Base-by-base conservation (phyloP, 768 basidiomycete genomes). In the Symmetrospora coprosmae region DNA sequence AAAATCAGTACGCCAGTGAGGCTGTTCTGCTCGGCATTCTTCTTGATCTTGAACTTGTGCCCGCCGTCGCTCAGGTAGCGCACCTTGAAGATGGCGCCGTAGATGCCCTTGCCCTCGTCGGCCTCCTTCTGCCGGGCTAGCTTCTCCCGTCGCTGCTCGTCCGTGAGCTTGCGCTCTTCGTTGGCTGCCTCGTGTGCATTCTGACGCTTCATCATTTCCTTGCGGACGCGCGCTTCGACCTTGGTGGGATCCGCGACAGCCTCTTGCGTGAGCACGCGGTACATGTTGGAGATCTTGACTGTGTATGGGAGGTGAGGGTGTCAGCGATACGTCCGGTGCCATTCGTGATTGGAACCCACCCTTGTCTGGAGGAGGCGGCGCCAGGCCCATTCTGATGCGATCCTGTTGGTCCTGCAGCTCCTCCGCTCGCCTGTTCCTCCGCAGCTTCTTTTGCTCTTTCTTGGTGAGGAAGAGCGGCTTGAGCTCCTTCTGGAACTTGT, bases 231-330 rank as follows among this genome's bases (percentile, higher is more conserved):
- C 4, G 92, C 92, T 72, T 99, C 94, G 2, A 99, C 88, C 50
- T 90, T 83, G 1, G 94, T 99, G 0, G 94, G 94, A 71, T 97
- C 94, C 79, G 89, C 86, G 25, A 99, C 84, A 0, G 91, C 92
- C 68, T 96, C 90, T 8, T 87, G 86, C 0, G 94, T 96, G 27
- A 99, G 77, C 16, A 99, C 94, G 70, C 88, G 89, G 91, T 97
- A 97, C 71, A 97, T 73, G 73, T 99, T 99, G 39, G 86, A 81
- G 62, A 99, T 77, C 28, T 89, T 87, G 60, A 99, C 92, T 90
- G 43, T 25, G 38, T 4, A 31, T 6, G 62, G 8, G 61, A 45
- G 19, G 23, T 21, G 16, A 46, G 17, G n/a, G 33, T 1, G 19
- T 31, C 27, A 51, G 30, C 16, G 6, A 25, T 23, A 8, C 2